These are phyloP conservation scores for Curvularia spicifera DNA, from an alignment of 2,329 filamentous ascomycete species.

Conservation along the genomic window DNA sequence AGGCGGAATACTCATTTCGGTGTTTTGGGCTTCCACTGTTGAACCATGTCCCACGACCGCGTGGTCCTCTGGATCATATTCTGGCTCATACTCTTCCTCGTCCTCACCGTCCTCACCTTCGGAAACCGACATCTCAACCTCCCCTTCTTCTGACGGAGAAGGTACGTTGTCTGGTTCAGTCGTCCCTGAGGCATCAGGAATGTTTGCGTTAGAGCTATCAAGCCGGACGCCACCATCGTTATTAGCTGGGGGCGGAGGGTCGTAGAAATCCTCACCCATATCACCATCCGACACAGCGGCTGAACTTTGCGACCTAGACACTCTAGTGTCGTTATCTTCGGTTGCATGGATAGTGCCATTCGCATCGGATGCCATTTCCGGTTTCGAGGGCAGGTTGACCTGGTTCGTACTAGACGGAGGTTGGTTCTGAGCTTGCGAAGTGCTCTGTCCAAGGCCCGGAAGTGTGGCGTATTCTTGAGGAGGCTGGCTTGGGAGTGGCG, in stretches of 20 bases:
- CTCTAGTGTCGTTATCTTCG: background rate
- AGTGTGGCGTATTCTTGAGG: conserved; percentile 10
- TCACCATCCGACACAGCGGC: conserved; percentile 38
- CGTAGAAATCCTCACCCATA: conserved; percentile 43
- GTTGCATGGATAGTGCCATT: background rate
- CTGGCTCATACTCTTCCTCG: conserved; percentile 30
- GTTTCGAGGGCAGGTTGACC: background rate
- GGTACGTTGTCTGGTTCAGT: conserved; percentile 4
- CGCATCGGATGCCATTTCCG: background rate
- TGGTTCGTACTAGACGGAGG: background rate
- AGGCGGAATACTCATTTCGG: conserved; percentile 15
- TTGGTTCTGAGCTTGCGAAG: background rate
- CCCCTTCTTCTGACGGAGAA: conserved; percentile 42
- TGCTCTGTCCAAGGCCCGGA: conserved; percentile 24
- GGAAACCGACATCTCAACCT: conserved; percentile 46
- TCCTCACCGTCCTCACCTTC: conserved; percentile 35
- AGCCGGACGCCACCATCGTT: background rate
- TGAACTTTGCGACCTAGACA: conserved; percentile 14
- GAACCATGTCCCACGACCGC: conserved; percentile 6
- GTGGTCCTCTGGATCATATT: conserved; percentile 42
- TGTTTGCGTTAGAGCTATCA: background rate
- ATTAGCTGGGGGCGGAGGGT: conserved; percentile 32
- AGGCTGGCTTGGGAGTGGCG: conserved; percentile 2
- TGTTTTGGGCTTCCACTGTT: conserved; percentile 10
- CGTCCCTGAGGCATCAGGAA: conserved; percentile 9